phyloP scores from a whole-genome alignment of 768 basidiomycete species.

The Pisolithus microcarpus region DNA sequence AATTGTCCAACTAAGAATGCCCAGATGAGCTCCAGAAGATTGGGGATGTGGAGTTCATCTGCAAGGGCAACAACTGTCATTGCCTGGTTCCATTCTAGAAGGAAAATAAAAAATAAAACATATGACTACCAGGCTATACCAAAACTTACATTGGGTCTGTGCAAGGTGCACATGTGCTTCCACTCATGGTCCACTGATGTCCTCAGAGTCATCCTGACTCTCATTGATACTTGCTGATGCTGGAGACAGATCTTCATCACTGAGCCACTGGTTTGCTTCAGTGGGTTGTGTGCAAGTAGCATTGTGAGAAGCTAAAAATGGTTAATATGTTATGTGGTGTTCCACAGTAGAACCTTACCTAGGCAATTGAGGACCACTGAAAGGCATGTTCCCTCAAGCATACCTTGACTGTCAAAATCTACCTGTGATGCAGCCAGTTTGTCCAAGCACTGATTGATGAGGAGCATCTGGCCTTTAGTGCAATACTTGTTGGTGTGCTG shows the following conservation, averaged over 20 bases:
- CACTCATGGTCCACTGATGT: too few relatives aligned
- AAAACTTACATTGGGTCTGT: neutral
- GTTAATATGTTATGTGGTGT: neutral
- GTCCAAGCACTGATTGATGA: conserved; percentile 22
- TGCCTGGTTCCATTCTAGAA: neutral
- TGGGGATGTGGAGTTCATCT: neutral
- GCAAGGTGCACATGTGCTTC: neutral
- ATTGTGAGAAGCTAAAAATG: too few relatives aligned
- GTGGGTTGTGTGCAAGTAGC: too few relatives aligned
- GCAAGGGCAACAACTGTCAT: neutral
- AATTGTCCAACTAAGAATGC: conserved; percentile 2
- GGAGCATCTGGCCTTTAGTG: conserved; percentile 26
- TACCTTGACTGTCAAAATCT: conserved; percentile 15
- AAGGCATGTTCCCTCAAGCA: conserved; percentile 14
- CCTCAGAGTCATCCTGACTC: too few relatives aligned
- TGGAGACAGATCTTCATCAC: too few relatives aligned
- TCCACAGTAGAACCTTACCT: neutral
- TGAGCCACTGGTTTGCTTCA: too few relatives aligned
- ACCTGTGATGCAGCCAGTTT: conserved; percentile 17
- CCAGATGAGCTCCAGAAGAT: neutral
- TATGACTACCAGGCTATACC: neutral
- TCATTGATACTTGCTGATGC: too few relatives aligned
- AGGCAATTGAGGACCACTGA: neutral
- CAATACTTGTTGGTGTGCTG: conserved; percentile 16
- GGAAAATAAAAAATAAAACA: neutral